Base-by-base conservation (phyloP, 2,329 filamentous ascomycete species). In the Colletotrichum cereale region DNA sequence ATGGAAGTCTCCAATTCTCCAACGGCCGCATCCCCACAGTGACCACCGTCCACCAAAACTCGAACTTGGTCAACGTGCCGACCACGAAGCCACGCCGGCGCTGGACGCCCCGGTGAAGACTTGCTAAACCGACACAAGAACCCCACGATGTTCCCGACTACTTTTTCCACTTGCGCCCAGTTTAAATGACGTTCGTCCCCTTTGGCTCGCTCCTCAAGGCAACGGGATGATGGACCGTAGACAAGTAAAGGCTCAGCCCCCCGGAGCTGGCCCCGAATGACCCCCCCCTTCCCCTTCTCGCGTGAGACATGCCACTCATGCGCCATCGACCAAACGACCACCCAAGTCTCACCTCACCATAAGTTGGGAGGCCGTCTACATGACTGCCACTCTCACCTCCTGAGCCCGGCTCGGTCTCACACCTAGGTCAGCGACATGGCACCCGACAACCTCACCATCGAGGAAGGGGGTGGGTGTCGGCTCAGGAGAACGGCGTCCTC, bases 231-330 rank as follows among this genome's bases (percentile, higher is more conserved):
- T 63, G 68, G 58, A n/a, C 52, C n/a, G 38, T 48, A 29, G 38
- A 48, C 57, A n/a, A 47, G 26, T 67, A 57, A 26, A 48, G 44
- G 62, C 68, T 67, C 55, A 72, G 67, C 70, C 61, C 70, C 61
- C 55, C 67, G 66, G 70, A 71, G 47, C 67, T 53, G 67, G 48
- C 56, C 56, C 66, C 67, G 70, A 66, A 72, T 72, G 70, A 72
- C 66, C 70, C 56, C 57, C 53, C n/a, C 36, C 70, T 61, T 36
- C 42, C 42, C 58, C 44, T 26, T 38, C 16, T 31, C 53, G 60
- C 58, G 36, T 71, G 70, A 72, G 70, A 72, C 70, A 72, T 71
- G 24, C 67, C 47, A 60, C 69, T 72, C 69, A 72, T 72, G 70
- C 70, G 66, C 66, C 70, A 67, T 40, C 44, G 26, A 62, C 67